Percentiles rank a stretch among this genome's conserved stretches.
Conservation (phyloP, 192 early-diverging fungal species). For the Umbelopsis isabellina region DNA sequence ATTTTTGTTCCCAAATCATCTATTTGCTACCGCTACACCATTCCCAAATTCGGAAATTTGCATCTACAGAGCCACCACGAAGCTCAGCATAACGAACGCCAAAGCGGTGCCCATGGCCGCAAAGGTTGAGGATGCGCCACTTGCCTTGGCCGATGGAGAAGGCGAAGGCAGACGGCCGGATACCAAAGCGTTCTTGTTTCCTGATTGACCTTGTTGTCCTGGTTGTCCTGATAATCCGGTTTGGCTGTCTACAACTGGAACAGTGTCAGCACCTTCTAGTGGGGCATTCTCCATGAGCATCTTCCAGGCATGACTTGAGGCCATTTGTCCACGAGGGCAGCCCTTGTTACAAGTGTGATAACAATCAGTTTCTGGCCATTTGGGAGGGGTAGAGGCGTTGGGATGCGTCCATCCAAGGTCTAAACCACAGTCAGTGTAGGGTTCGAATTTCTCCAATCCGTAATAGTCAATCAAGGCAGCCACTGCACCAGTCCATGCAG, state of each 20-base stretch:
- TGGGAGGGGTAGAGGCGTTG: conserved; percentile 36
- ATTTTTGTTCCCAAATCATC: too few species aligned
- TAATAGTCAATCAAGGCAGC: conserved; percentile 46
- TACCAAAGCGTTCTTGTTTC: background rate
- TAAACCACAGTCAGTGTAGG: conserved; percentile 40
- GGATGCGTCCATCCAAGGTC: conserved; percentile 44
- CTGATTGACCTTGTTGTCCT: background rate
- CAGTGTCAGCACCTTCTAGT: background rate
- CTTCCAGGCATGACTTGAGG: conserved; percentile 37
- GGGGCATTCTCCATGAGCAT: conserved; percentile 17
- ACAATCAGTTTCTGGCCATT: conserved; percentile 44
- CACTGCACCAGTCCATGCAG: conserved; percentile 39
- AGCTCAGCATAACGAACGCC: background rate
- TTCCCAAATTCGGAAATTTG: background rate
- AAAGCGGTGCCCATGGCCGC: background rate
- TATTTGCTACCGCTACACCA: too few species aligned
- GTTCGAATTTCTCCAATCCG: conserved; percentile 35
- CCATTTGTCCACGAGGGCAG: conserved; percentile 38
- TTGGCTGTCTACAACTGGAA: background rate
- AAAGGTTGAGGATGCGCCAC: too few species aligned
- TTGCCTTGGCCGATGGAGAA: too few species aligned
- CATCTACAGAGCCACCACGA: background rate
- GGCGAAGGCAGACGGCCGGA: background rate
- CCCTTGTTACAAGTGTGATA: conserved; percentile 47
- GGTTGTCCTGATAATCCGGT: background rate